These are phyloP conservation scores for Fusarium sp. DNA, from an alignment of 2,329 filamentous ascomycete species.

Conservation along the genomic window DNA sequence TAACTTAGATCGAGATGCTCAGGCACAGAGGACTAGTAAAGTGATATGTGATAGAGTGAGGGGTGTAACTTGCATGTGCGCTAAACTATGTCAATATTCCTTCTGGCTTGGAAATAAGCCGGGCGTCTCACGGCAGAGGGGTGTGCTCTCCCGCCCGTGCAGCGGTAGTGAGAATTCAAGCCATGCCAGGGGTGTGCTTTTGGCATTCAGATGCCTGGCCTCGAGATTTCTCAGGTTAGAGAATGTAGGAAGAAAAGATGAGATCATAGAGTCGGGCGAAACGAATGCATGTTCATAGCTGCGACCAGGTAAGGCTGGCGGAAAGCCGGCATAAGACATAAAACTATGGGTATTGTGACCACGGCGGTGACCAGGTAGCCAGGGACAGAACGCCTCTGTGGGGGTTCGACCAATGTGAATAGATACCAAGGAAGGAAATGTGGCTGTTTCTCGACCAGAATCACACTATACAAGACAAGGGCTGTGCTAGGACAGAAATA, in stretches of 20 bases:
- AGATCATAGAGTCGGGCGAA: not conserved
- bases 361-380: slow-evolving; percentile 21
- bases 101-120: slow-evolving; percentile 14
- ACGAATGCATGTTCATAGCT: not conserved
- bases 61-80: not conserved
- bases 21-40: slow-evolving; percentile 16
- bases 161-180: not conserved
- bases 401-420: slow-evolving; percentile 16
- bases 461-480: slow-evolving; percentile 5
- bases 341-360: slow-evolving; percentile 1
- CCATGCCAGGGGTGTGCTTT: not conserved
- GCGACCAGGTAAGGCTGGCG: slow-evolving; percentile 14
- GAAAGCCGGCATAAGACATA: slow-evolving; percentile 13
- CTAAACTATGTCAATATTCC: slow-evolving; percentile 11
- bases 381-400: slow-evolving; percentile 23
- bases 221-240: slow-evolving; percentile 15
- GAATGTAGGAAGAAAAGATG: slow-evolving; percentile 6
- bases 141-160: not conserved
- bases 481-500: not conserved
- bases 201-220: not conserved
- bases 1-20: slow-evolving; percentile 21
- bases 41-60: slow-evolving; percentile 38
- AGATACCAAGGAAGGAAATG: slow-evolving; percentile 2
- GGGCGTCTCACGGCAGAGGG: not conserved
- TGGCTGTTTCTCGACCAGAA: slow-evolving; percentile 6